A percentile compares a stretch with the other conserved stretches of the same genome.
phyloP scores from a whole-genome alignment of 2,329 filamentous ascomycete genomes.

The Hortaea sp. region DNA sequence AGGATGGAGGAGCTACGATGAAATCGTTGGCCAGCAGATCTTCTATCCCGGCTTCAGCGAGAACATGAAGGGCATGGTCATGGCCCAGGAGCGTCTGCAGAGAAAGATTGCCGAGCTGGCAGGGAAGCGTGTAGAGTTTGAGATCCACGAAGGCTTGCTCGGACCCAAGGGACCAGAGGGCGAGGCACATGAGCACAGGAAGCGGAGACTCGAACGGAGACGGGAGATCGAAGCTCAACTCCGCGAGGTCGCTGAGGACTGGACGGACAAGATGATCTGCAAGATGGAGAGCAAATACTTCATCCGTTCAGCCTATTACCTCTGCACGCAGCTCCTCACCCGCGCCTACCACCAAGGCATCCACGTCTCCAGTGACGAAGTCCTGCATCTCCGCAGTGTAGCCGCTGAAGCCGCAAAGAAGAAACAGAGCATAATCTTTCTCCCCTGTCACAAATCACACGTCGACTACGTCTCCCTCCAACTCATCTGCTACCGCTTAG shows the following conservation, averaged over 20 bases:
- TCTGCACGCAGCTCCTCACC: slow-evolving; percentile 77
- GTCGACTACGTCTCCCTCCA: slow-evolving; percentile 95
- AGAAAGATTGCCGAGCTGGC: slow-evolving; percentile 68
- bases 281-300: slow-evolving; percentile 95
- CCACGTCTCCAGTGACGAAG: slow-evolving; percentile 90
- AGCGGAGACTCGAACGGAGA: slow-evolving; percentile 20
- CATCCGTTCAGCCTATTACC: slow-evolving; percentile 84
- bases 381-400: slow-evolving; percentile 68
- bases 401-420: slow-evolving; percentile 74
- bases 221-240: slow-evolving; percentile 59
- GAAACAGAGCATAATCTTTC: slow-evolving; percentile 90
- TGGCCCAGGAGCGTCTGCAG: slow-evolving; percentile 66
- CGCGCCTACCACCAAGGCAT: slow-evolving; percentile 93
- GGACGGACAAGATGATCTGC: slow-evolving; percentile 95
- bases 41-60: slow-evolving; percentile 91
- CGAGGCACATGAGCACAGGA: slow-evolving; percentile 48
- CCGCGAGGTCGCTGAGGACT: slow-evolving; percentile 69
- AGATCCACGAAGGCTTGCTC: slow-evolving; percentile 65
- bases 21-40: slow-evolving; percentile 80
- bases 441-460: slow-evolving; percentile 89
- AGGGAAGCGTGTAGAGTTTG: slow-evolving; percentile 60
- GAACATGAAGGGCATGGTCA: slow-evolving; percentile 70
- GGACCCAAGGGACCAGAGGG: slow-evolving; percentile 40
- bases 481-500: slow-evolving; percentile 87
- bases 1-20: slow-evolving; percentile 91